Base-by-base conservation (phyloP, 129 eudicot genomes). In the Flaveria robusta region DNA sequence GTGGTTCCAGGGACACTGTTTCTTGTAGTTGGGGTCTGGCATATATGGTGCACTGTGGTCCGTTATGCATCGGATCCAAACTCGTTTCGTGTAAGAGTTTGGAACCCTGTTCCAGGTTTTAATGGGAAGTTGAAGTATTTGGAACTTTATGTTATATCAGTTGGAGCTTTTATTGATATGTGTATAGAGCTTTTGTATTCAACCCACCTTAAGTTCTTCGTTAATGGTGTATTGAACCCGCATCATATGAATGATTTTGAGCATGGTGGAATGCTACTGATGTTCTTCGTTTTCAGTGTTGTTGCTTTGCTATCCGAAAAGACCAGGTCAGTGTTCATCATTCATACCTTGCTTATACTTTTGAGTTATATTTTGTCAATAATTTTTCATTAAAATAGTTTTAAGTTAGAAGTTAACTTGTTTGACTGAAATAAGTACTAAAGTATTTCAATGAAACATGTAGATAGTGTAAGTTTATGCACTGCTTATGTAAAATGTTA, bases 211-310 rank as follows among this genome's bases (percentile, higher is more conserved):
- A 87, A 83, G 77, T 84, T 89, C 81, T 79, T 91, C 70, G 93
- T 87, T 31, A 27, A 91, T 70, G 98, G 98, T 1, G 88, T 83
- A 4, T 81, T 94, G 88, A 90, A 94, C 81, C 96, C 98, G 42
- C 66, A 74, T 66, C 97, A 91, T 69, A 83, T 94, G 97, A 94
- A 91, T 68, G 90, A 94, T 74, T 94, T 91, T 71, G 98, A 94
- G 80, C 98, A 94, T 55, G 89, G 91, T 1, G 98, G 97, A 5
- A 94, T 94, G 98, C 97, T 94, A 47, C 77, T 94, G 72, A 94
- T 94, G 98, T 94, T 94, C 91, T 88, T 91, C 75, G 78, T 94
- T 80, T 91, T 88, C 68, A 90, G 93, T 66, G 69, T 89, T 15
- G 83, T 89, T 22, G 84, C 92, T 65, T 79, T 94, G 70, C 88